Evolutionary conservation across 2,329 filamentous ascomycete genomes (phyloP).

Genomic region (Ceratocystis lukuohia): DNA sequence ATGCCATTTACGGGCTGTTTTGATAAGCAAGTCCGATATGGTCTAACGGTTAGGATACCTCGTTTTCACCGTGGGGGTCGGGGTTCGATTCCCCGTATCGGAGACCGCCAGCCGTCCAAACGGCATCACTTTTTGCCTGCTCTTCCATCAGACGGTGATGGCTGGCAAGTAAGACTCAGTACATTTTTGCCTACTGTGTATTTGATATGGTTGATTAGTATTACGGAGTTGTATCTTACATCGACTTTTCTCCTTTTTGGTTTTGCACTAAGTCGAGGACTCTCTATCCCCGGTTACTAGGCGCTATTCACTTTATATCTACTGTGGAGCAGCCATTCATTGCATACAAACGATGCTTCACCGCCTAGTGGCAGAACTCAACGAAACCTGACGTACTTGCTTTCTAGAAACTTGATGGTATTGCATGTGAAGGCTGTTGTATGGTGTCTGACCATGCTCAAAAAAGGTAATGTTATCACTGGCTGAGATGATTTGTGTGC

Average conservation of each 20-base stretch:
- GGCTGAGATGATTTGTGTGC: background rate
- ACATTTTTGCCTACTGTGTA: too few species aligned
- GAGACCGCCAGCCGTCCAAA: background rate
- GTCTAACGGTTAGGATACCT: conserved; percentile 10
- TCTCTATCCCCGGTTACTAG: too few species aligned
- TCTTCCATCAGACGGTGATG: background rate
- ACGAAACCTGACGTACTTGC: conserved; percentile 2
- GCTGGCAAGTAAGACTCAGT: too few species aligned
- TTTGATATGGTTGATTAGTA: background rate
- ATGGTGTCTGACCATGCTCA: background rate
- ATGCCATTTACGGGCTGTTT: too few species aligned
- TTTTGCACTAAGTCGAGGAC: too few species aligned
- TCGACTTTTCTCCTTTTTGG: too few species aligned
- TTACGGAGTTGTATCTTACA: background rate
- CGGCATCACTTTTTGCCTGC: background rate
- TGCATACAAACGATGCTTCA: background rate
- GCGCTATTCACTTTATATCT: background rate
- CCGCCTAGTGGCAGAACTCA: conserved; percentile 19
- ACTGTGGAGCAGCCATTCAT: background rate
- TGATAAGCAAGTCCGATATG: background rate
- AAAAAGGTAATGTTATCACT: background rate
- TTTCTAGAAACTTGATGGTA: background rate
- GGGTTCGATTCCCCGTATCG: conserved; percentile 9
- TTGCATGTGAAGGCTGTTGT: background rate
- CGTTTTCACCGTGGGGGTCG: conserved; percentile 9